A percentile compares a stretch with the other conserved stretches of the same genome.
Evolutionary conservation across 2,329 filamentous ascomycete genomes (phyloP).

Genomic region (Cylindrodendrum hubeiense): DNA sequence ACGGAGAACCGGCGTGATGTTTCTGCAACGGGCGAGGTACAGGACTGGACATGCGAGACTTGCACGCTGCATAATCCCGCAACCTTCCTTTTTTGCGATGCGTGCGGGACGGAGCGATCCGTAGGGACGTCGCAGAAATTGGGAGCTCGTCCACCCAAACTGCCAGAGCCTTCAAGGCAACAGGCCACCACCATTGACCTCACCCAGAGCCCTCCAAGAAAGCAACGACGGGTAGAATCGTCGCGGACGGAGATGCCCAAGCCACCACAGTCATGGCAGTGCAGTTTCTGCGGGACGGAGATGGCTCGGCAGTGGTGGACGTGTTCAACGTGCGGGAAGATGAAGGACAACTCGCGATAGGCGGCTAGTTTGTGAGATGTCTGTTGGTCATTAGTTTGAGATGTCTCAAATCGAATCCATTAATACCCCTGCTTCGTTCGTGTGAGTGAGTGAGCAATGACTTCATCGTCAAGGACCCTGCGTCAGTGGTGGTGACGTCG

Average conservation of each 20-base stretch:
- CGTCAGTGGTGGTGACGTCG: constrained; percentile 12
- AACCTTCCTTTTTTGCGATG: constrained; percentile 67
- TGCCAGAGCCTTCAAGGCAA: constrained; percentile 21
- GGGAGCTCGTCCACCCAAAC: constrained; percentile 35
- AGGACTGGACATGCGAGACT: constrained; percentile 64
- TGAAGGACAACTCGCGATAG: constrained; percentile 63
- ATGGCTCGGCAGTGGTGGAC: constrained; percentile 70
- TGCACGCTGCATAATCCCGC: constrained; percentile 70
- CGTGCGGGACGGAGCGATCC: constrained; percentile 62
- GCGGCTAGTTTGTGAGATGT: background rate
- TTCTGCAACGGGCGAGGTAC: constrained; percentile 23
- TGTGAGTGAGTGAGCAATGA: constrained; percentile 33
- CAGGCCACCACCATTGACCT: constrained; percentile 48
- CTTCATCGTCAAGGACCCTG: constrained; percentile 32
- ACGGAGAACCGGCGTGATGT: background rate
- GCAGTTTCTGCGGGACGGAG: constrained; percentile 62
- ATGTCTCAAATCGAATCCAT: constrained; percentile 23
- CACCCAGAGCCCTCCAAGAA: constrained; percentile 49
- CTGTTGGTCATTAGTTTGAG: constrained; percentile 9
- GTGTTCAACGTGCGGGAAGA: constrained; percentile 65
- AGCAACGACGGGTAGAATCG: constrained; percentile 24
- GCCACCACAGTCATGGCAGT: constrained; percentile 60
- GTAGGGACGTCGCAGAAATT: constrained; percentile 29
- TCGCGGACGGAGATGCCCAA: constrained; percentile 26
- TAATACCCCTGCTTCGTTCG: constrained; percentile 25